Evolutionary conservation across 495 filamentous ascomycete species (phyloP).

Genomic region (Penicillium goetzii): DNA sequence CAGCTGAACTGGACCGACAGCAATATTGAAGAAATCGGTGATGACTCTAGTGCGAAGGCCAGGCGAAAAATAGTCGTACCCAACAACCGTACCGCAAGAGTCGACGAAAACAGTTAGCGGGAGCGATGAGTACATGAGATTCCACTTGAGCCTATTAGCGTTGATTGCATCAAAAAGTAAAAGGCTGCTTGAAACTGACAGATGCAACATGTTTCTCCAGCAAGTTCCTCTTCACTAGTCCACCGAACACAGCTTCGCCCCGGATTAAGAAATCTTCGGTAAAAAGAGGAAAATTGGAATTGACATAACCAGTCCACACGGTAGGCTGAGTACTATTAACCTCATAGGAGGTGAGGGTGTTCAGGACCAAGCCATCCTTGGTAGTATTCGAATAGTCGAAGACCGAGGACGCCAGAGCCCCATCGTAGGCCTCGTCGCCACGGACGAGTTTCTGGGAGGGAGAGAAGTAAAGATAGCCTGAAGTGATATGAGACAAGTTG

Average conservation of each 20-base stretch:
- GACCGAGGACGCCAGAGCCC: slow-evolving; percentile 30
- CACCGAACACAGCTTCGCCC: slow-evolving; percentile 27
- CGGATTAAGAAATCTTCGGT: slow-evolving; percentile 26
- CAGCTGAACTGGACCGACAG: neutral
- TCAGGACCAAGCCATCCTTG: slow-evolving; percentile 33
- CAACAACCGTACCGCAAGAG: slow-evolving; percentile 28
- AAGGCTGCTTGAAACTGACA: slow-evolving; percentile 15
- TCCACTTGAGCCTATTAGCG: slow-evolving; percentile 23
- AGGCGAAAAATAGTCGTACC: slow-evolving; percentile 36
- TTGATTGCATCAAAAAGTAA: slow-evolving; percentile 3
- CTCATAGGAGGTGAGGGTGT: slow-evolving; percentile 27
- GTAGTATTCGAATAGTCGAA: slow-evolving; percentile 38
- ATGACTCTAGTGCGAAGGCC: slow-evolving; percentile 30
- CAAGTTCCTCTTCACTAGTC: slow-evolving; percentile 24
- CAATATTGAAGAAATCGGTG: slow-evolving; percentile 32
- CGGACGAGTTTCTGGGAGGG: slow-evolving; percentile 29
- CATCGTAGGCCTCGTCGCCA: slow-evolving; percentile 33
- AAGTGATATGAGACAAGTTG: slow-evolving; percentile 36
- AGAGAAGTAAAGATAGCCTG: slow-evolving; percentile 36
- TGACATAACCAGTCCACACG: slow-evolving; percentile 26
- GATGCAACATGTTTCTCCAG: slow-evolving; percentile 18
- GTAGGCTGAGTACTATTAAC: slow-evolving; percentile 9
- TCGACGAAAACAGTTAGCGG: slow-evolving; percentile 35
- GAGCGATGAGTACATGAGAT: slow-evolving; percentile 31
- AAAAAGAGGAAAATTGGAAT: slow-evolving; percentile 30